Conservation (phyloP, 75 land plant species). For the Ceratopteris richardii region DNA sequence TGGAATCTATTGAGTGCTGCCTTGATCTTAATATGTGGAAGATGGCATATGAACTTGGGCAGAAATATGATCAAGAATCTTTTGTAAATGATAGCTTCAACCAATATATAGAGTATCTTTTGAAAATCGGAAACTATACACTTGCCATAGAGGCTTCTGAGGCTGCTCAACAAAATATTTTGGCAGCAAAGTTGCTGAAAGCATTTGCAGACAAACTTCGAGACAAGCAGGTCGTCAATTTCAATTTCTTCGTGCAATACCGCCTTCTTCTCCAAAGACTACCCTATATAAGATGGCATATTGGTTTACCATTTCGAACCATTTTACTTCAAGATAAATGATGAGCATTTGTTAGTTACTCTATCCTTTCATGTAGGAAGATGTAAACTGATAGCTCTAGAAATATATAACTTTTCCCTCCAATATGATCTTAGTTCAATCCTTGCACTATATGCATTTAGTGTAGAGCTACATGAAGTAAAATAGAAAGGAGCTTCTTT, state of each 20-base stretch:
- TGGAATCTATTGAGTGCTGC: constrained; percentile 26
- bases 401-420: no score
- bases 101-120: constrained; percentile 10
- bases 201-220: constrained; percentile 18
- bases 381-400: no score
- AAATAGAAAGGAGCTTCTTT: no score
- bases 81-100: constrained; percentile 8
- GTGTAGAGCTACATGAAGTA: no score
- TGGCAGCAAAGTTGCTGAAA: constrained; percentile 19
- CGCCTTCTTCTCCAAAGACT: no score
- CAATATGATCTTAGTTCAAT: no score
- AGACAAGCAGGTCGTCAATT: background rate
- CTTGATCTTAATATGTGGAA: constrained; percentile 33
- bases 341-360: background rate
- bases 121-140: constrained; percentile 16
- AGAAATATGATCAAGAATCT: constrained; percentile 13
- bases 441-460: no score
- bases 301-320: no score
- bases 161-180: constrained; percentile 20
- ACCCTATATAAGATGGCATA: no score
- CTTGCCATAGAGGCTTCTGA: constrained; percentile 19
- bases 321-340: background rate
- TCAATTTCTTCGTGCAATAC: no score
- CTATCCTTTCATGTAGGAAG: no score
- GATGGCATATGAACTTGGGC: constrained; percentile 18